These are phyloP conservation scores for Fusarium odoratissimum DNA, from an alignment of 2,329 filamentous ascomycete species.

Conservation along the genomic window DNA sequence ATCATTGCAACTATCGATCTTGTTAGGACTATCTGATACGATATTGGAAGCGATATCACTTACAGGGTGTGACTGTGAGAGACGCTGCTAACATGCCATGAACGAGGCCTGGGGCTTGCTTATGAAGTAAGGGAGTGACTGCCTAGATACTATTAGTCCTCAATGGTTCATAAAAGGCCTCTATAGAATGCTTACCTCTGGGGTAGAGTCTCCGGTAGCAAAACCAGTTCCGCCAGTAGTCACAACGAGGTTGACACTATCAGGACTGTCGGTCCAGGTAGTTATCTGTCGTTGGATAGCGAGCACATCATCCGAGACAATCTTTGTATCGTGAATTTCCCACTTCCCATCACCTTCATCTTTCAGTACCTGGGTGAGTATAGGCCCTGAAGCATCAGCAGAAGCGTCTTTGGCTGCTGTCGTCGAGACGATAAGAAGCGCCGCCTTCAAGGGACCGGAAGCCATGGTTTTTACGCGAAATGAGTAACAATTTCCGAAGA, in stretches of 20 bases:
- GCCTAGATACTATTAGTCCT: constrained; percentile 60
- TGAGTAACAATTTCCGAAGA: neutral
- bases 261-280: constrained; percentile 76
- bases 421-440: constrained; percentile 89
- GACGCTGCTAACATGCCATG: constrained; percentile 94
- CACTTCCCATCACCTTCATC: constrained; percentile 76
- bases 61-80: constrained; percentile 88
- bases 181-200: constrained; percentile 71
- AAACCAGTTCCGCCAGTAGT: constrained; percentile 96
- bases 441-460: constrained; percentile 69
- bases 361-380: constrained; percentile 76
- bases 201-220: constrained; percentile 84
- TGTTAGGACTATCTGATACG: constrained; percentile 7
- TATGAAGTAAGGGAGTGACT: constrained; percentile 81
- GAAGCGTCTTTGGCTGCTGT: constrained; percentile 84
- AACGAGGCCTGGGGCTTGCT: constrained; percentile 89
- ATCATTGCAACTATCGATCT: constrained; percentile 85
- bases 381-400: constrained; percentile 77
- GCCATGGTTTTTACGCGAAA: constrained; percentile 38
- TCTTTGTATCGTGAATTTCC: constrained; percentile 74
- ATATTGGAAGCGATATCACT: constrained; percentile 50
- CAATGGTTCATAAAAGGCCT: neutral
- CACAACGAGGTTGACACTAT: constrained; percentile 78
- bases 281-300: constrained; percentile 81
- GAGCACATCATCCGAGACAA: constrained; percentile 80